These are phyloP conservation scores for Trifolium repens DNA, from an alignment of 306 rosid species.

Conservation along the genomic window DNA sequence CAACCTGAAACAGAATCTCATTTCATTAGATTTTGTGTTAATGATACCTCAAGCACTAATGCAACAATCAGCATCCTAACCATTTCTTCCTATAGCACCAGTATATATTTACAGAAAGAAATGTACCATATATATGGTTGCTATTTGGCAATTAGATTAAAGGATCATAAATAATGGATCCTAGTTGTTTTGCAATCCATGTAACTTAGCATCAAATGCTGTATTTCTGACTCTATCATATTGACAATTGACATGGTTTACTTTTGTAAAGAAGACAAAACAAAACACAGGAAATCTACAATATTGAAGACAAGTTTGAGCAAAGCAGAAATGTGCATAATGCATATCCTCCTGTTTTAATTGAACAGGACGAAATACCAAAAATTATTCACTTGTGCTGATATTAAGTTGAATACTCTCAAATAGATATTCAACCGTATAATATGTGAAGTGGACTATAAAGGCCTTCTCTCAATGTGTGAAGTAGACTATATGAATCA, in stretches of 20 bases:
- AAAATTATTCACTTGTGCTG: background rate
- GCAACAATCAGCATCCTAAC: background rate
- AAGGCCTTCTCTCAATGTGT: too few species aligned
- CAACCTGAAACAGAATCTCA: slow-evolving; percentile 27
- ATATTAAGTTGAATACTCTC: background rate
- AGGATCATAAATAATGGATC: background rate
- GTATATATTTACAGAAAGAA: background rate
- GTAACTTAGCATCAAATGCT: slow-evolving; percentile 3
- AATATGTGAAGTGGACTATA: background rate
- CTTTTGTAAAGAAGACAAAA: background rate
- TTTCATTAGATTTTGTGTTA: slow-evolving; percentile 6
- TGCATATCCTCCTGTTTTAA: background rate
- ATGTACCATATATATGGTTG: background rate
- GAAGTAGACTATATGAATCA: background rate
- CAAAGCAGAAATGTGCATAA: background rate
- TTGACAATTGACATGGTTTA: background rate
- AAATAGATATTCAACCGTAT: background rate
- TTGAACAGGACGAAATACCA: background rate
- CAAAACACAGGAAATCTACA: background rate
- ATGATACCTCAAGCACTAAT: background rate
- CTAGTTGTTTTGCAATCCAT: slow-evolving; percentile 8
- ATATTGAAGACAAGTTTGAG: background rate
- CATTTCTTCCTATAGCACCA: background rate
- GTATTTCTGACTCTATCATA: background rate
- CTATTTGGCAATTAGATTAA: background rate